Base-by-base conservation (phyloP, 148 eudicot species). In the Rhododendron molle region DNA sequence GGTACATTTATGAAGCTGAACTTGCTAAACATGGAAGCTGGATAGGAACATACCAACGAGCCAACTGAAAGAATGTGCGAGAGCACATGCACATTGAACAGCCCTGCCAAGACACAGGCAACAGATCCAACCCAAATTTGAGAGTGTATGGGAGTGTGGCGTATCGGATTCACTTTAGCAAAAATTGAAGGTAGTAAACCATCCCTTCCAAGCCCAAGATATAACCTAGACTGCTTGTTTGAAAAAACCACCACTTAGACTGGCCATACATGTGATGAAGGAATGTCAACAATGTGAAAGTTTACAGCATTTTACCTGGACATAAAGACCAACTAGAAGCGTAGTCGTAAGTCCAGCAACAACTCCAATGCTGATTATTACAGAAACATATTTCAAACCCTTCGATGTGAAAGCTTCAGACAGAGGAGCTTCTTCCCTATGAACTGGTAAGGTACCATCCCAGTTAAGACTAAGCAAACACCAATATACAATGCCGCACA, bases 271-370 rank as follows among this genome's bases (percentile, higher is more conserved):
- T 38, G 50, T 28, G 47, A 43, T 26, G 71, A 78, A 79, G 78
- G 46, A 72, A 38, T 77, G 40, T 34, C 67, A 49, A 54, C 32
- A 28, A 76, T 47, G 30, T n/a, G 21, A 26, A 86, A 71, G 72
- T 78, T 81, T 43, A 72, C 79, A 71, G 46, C 81, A 56, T 62
- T 83, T 90, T 89, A 95, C 99, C 99, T 97, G 99, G 91, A 95
- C 99, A 87, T 97, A 97, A 71, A 97, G 97, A 84, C 99, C 99
- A 84, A 97, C 98, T 82, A 97, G 90, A 85, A 97, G 96, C 78
- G 98, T 93, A 47, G 99, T 97, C 58, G 99, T 95, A 85, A 97
- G 98, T 80, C 99, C 99, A 87, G 98, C 99, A 87, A 97, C 94
- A 86, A 98, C 99, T 86, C 96, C 99, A 81, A 95, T 76, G 88